Evolutionary conservation across 1,284 basidiomycete species (phyloP).

Genomic region (Tilletia caries): DNA sequence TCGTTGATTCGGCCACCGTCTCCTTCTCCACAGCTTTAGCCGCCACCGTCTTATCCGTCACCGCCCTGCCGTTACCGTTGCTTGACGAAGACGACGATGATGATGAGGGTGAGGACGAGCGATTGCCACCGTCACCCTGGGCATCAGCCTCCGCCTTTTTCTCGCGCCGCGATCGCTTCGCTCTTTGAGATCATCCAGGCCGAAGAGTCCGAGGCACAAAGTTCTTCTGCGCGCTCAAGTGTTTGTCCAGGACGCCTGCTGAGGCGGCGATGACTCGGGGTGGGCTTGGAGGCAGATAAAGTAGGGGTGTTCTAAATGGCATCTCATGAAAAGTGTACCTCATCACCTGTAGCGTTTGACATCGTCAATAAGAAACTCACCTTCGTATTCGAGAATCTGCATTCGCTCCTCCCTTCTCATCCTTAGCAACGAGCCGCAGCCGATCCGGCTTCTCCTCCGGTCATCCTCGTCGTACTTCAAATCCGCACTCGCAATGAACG

Average conservation of each 20-base stretch:
- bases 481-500: constrained; percentile 59
- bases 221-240: constrained; percentile 66
- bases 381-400: constrained; percentile 82
- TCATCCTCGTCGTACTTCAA: constrained; percentile 1
- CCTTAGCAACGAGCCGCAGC: constrained; percentile 75
- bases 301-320: constrained; percentile 76
- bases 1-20: too few species aligned
- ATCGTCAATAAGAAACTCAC: constrained; percentile 12
- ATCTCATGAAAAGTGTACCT: too few species aligned
- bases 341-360: too few species aligned
- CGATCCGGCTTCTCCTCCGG: constrained; percentile 24
- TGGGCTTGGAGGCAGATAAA: constrained; percentile 95
- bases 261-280: constrained; percentile 89
- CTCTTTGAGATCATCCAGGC: constrained; percentile 42
- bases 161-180: constrained; percentile 20
- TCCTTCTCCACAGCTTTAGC: not conserved
- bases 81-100: too few species aligned
- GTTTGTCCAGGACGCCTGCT: constrained; percentile 72
- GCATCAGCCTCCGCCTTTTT: not conserved
- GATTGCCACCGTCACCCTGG: too few species aligned
- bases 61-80: too few species aligned
- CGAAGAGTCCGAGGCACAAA: constrained; percentile 59
- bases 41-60: not conserved
- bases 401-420: constrained; percentile 94
- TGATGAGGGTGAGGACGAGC: too few species aligned